A percentile compares a stretch with the other conserved stretches of the same genome.
Conservation (phyloP, 495 filamentous ascomycete species). For the Penicillium crystallinum region DNA sequence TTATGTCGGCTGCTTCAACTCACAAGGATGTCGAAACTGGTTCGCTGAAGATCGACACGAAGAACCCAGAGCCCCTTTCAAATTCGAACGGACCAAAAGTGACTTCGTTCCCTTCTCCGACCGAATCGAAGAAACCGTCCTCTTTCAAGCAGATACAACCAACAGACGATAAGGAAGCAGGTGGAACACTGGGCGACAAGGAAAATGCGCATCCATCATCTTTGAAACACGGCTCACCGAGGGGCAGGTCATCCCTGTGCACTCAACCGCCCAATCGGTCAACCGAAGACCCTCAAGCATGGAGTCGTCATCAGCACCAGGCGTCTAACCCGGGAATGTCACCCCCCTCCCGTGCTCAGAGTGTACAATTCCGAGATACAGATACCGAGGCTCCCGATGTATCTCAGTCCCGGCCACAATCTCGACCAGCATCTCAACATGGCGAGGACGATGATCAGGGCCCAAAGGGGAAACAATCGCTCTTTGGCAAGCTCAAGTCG, state of each 20-base stretch:
- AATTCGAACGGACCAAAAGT: slow-evolving; percentile 22
- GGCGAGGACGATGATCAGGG: slow-evolving; percentile 48
- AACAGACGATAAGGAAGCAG: slow-evolving; percentile 6
- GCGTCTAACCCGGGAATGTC: slow-evolving; percentile 30
- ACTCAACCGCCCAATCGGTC: slow-evolving; percentile 27
- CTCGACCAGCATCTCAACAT: slow-evolving; percentile 31
- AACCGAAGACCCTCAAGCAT: slow-evolving; percentile 17
- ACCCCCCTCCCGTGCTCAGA: slow-evolving; percentile 48
- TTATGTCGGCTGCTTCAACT: slow-evolving; percentile 13
- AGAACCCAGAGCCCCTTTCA: slow-evolving; percentile 20
- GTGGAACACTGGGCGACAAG: slow-evolving; percentile 8
- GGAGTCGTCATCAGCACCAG: slow-evolving; percentile 21
- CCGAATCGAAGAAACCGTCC: slow-evolving; percentile 22
- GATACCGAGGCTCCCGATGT: slow-evolving; percentile 37
- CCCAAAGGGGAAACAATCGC: slow-evolving; percentile 54
- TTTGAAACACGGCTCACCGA: slow-evolving; percentile 17
- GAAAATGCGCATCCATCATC: slow-evolving; percentile 21
- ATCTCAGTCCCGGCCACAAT: slow-evolving; percentile 48
- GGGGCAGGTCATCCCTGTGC: slow-evolving; percentile 21
- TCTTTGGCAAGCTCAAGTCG: slow-evolving; percentile 63
- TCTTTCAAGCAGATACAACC: slow-evolving; percentile 12
- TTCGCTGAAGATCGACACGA: slow-evolving; percentile 15
- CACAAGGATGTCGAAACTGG: slow-evolving; percentile 20
- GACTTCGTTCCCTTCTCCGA: slow-evolving; percentile 34
- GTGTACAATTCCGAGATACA: slow-evolving; percentile 61